Evolutionary conservation across 768 basidiomycete genomes (phyloP), one percentile per base, ranked within the genome.

Genomic region (Pilatotrama ljubarskyi): DNA sequence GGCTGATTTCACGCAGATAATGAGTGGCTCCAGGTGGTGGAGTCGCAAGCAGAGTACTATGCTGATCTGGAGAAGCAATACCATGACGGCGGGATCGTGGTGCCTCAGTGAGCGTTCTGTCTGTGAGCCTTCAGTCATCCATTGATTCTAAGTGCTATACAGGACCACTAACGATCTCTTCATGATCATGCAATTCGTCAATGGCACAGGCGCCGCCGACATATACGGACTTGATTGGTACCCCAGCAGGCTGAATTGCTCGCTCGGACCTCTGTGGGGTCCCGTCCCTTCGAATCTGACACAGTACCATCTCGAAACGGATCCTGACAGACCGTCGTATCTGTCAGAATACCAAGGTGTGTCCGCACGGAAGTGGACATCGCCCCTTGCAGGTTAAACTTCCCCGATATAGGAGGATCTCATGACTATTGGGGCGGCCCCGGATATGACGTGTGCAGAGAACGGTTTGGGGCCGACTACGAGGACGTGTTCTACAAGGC

Each of bases 341-440:
- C 77, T 90, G 59, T 90, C 91, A 13, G 83, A 84, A 78, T 61
- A 59, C 36, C 56, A 60, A 62, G 68, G 47, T 56, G 42, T 32
- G 26, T 66, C 14, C 67, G 42, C 76, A 85, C 73, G 87, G 10
- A 10, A 32, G 5, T 32, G 4, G 29, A 5, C n/a, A 5, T 10
- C 29, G 29, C 29, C 5, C 10, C 29, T 10, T 32, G 29, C 29
- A 26, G n/a, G 26, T 11, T 13, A 11, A n/a, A n/a, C n/a, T n/a
- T 5, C 15, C 22, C 29, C 6, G 18, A 22, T 22, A 20, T 32
- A 77, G 88, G 83, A 7, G 91, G 91, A 2, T 80, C 89, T 11
- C 91, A 84, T 64, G 91, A 93, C 69, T 85, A 90, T 5, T 94
- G 90, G 89, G 92, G 88, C 2, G 85, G 87, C 26, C 88, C 90